Evolutionary conservation across 2,329 filamentous ascomycete genomes (phyloP).

Genomic region (Thermoascus crustaceus): DNA sequence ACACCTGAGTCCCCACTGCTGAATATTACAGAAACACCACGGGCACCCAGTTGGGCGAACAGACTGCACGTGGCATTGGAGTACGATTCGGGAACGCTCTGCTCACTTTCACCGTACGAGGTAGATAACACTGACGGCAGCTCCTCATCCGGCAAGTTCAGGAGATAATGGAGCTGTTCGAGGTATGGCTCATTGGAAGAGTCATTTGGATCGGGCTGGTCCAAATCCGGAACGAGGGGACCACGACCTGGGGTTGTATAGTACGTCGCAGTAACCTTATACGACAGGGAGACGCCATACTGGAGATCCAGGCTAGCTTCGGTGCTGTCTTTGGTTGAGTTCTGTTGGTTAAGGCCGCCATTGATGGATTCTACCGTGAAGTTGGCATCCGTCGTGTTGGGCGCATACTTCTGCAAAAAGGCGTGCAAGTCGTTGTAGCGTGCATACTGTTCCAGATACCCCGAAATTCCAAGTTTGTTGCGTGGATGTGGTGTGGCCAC

Average conservation of each 20-base stretch:
- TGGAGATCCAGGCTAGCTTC: constrained; percentile 61
- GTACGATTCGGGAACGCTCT: constrained; percentile 51
- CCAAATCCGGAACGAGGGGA: constrained; percentile 42
- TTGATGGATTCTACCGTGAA: constrained; percentile 54
- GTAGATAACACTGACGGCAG: constrained; percentile 58
- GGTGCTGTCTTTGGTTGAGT: constrained; percentile 32
- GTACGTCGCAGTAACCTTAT: constrained; percentile 47
- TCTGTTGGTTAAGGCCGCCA: constrained; percentile 45
- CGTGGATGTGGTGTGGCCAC: constrained; percentile 24
- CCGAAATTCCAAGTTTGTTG: constrained; percentile 39
- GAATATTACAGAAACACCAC: constrained; percentile 60
- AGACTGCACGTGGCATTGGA: constrained; percentile 53
- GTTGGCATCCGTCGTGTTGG: constrained; percentile 42
- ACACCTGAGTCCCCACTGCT: constrained; percentile 57
- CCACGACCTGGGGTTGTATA: constrained; percentile 54
- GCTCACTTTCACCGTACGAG: constrained; percentile 65
- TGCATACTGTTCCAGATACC: constrained; percentile 45
- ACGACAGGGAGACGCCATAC: constrained; percentile 49
- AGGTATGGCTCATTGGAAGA: constrained; percentile 61
- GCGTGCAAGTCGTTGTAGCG: constrained; percentile 47
- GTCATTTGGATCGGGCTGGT: constrained; percentile 29
- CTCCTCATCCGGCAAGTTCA: constrained; percentile 44
- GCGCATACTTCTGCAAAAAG: constrained; percentile 50
- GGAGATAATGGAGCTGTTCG: constrained; percentile 53
- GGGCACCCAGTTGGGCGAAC: constrained; percentile 56